Evolutionary conservation across 345 rosid genomes (phyloP).

Genomic region (Dimocarpus longan): DNA sequence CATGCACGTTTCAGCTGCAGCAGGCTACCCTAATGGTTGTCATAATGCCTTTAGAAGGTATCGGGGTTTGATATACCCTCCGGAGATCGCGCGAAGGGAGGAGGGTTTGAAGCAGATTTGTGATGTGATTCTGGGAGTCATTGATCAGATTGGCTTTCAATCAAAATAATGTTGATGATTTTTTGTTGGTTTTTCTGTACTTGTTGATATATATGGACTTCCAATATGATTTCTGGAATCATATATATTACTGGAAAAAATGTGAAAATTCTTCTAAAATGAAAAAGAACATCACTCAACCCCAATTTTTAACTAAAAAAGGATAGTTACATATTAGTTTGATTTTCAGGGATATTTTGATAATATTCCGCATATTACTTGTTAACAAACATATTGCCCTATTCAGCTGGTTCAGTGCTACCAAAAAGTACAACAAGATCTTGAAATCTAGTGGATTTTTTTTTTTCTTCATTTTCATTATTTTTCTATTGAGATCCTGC

Average conservation of each 20-base stretch:
- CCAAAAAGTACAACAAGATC: conserved; percentile 3
- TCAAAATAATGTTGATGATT: not conserved
- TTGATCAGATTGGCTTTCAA: conserved; percentile 46
- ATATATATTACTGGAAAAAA: too few relatives aligned
- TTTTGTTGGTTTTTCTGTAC: not conserved
- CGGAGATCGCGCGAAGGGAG: conserved; percentile 62
- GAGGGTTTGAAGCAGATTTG: conserved; percentile 69
- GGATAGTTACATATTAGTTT: too few relatives aligned
- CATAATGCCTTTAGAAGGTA: conserved; percentile 54
- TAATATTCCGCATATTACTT: too few relatives aligned
- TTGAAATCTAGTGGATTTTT: not conserved
- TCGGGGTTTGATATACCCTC: conserved; percentile 53
- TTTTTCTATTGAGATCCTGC: too few relatives aligned
- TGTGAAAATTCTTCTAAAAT: too few relatives aligned
- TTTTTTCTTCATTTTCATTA: too few relatives aligned
- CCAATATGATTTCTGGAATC: too few relatives aligned
- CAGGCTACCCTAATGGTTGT: conserved; percentile 74
- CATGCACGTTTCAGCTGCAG: conserved; percentile 66
- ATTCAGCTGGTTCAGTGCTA: not conserved
- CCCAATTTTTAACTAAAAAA: too few relatives aligned
- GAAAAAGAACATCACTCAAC: too few relatives aligned
- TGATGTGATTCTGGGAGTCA: conserved; percentile 64
- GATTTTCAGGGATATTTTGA: too few relatives aligned
- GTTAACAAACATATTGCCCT: not conserved
- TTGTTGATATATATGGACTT: not conserved